Evolutionary conservation across 352 stramenopile genomes (phyloP).

Genomic region (Globisporangium middletonii): DNA sequence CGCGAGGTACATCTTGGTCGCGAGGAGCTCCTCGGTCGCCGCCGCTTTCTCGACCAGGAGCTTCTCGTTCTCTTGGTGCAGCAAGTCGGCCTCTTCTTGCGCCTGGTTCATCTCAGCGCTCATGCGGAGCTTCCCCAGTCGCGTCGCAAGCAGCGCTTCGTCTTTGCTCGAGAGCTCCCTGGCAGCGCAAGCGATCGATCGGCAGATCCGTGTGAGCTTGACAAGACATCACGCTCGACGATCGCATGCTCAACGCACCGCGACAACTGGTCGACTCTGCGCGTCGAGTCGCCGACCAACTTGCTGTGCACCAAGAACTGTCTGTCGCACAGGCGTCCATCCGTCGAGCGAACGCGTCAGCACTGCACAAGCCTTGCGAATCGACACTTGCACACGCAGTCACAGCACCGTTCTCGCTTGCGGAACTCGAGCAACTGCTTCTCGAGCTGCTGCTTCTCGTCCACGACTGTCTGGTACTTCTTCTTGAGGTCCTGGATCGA

Average conservation of each 20-base stretch:
- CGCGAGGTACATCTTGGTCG: conserved; percentile 63
- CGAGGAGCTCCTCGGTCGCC: conserved; percentile 54
- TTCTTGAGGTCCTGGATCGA: conserved; percentile 51
- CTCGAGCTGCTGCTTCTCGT: conserved; percentile 59
- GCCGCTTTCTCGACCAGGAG: conserved; percentile 57
- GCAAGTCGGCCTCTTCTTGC: conserved; percentile 42
- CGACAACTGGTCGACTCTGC: conserved; percentile 51
- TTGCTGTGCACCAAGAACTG: conserved; percentile 62
- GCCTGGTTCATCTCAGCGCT: conserved; percentile 51
- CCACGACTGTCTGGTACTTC: conserved; percentile 48
- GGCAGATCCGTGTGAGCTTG: not conserved
- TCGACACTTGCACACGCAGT: not conserved
- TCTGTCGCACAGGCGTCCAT: conserved; percentile 11
- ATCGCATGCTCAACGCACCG: conserved; percentile 22
- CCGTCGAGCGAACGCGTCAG: too few species aligned
- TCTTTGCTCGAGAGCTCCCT: conserved; percentile 56
- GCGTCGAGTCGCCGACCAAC: conserved; percentile 59
- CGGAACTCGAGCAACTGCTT: conserved; percentile 45
- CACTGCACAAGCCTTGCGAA: too few species aligned
- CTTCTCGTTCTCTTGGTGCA: conserved; percentile 61
- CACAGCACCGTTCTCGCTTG: conserved; percentile 45
- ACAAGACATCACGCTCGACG: not conserved
- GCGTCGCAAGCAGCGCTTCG: conserved; percentile 40
- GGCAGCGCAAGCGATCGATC: not conserved
- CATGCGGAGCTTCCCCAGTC: conserved; percentile 42